Conservation (phyloP, 1,284 basidiomycete genomes). For the Cerioporus squamosus region DNA sequence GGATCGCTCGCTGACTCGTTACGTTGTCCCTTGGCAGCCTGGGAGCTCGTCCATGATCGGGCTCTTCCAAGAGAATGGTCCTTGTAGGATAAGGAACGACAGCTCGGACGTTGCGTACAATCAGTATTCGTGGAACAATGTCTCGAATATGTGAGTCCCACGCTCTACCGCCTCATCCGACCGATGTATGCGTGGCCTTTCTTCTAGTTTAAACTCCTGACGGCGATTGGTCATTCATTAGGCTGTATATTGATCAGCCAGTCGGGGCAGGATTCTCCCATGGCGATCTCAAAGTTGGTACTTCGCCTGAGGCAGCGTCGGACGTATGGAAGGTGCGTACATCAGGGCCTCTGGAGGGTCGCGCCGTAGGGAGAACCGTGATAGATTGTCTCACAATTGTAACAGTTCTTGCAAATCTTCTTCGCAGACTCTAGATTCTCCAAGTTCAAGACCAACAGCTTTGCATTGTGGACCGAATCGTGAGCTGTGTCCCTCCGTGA, state of each 20-base stretch:
- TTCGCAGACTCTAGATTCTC: slow-evolving; percentile 60
- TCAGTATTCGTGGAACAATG: slow-evolving; percentile 67
- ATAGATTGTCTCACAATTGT: not conserved
- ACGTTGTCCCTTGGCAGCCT: slow-evolving; percentile 41
- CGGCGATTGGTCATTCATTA: slow-evolving; percentile 11
- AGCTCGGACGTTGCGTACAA: slow-evolving; percentile 56
- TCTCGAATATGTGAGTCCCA: slow-evolving; percentile 52
- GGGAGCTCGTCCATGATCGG: slow-evolving; percentile 73
- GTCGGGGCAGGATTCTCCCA: slow-evolving; percentile 67
- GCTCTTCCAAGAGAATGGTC: slow-evolving; percentile 66
- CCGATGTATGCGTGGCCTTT: slow-evolving; percentile 4
- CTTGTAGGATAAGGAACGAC: slow-evolving; percentile 66
- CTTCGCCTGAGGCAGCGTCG: slow-evolving; percentile 55
- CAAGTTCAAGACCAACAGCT: slow-evolving; percentile 51
- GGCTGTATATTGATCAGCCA: slow-evolving; percentile 63
- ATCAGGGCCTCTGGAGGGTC: not conserved
- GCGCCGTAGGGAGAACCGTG: too few relatives aligned
- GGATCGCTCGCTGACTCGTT: not conserved
- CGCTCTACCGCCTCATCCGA: not conserved
- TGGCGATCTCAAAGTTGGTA: slow-evolving; percentile 51
- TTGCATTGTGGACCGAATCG: slow-evolving; percentile 70
- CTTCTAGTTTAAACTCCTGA: slow-evolving; percentile 1
- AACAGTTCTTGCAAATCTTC: slow-evolving; percentile 67
- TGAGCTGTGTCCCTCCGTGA: slow-evolving; percentile 30
- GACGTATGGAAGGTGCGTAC: slow-evolving; percentile 54